Base-by-base conservation (phyloP, 208 protist species). In the Trypanosoma theileri region DNA sequence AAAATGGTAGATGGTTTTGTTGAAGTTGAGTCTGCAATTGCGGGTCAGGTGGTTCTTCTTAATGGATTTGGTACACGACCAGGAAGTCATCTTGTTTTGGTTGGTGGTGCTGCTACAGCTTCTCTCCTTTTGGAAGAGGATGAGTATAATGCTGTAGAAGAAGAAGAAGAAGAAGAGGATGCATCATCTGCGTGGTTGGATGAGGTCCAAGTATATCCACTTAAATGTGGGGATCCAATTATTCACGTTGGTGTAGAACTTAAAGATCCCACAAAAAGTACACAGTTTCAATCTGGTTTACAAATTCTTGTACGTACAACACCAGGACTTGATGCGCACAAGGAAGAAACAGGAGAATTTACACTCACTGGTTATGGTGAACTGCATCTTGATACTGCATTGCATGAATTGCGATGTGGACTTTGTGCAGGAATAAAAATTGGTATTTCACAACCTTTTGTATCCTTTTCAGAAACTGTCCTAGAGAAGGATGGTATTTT, bases 281-380 rank as follows among this genome's bases (percentile, higher is more conserved):
- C 83, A 14, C 95, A 95, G 59, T 94, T 99, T 89, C 75, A 98
- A 44, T 82, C 93, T 17, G 96, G 92, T 21, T 75, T 99, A 56
- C 75, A 97, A 24, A 91, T 94, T 54, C 74, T 98, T 51, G 84
- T 86, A 31, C 93, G 93, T 61, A 97, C 82, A 48, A 98, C 98
- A 28, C 94, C 97, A 7, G 79, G 96, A 6, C 66, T 96, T 11
- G 72, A 88, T 42, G 89, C 96, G 14, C 92, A 92, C 68, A 96
- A 97, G 4, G 98, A 99, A 75, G 98, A 99, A 69, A 98, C 88
- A 0, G 98, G 98, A 22, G 98, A 99, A 83, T 98, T 98, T 74
- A 94, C 98, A 4, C 73, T 99, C 17, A 75, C 96, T 3, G 99
- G 98, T 12, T 97, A 97, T 16, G 99, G 99, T 8, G 99, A 99